Conservation (phyloP, 306 rosid genomes). For the Ochetophila trinervis region DNA sequence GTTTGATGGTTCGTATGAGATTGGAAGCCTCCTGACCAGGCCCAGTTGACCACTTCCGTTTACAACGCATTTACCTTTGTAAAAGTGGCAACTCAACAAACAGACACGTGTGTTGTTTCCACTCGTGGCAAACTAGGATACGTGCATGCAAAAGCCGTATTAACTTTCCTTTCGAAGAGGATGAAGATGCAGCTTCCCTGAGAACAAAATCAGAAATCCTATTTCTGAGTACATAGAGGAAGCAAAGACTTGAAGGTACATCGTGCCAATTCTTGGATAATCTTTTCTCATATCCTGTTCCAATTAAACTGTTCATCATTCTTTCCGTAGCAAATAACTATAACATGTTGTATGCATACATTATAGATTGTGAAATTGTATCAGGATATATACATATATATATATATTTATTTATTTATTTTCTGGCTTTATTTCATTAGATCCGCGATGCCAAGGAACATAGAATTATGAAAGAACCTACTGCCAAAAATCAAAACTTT, state of each 20-base stretch:
- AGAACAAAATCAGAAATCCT: background rate
- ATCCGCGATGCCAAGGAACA: background rate
- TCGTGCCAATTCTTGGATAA: background rate
- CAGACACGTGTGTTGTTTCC: constrained; percentile 18
- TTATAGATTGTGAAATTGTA: background rate
- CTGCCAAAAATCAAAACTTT: background rate
- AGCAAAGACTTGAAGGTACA: constrained; percentile 31
- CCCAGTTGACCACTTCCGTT: background rate
- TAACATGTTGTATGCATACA: too few relatives aligned
- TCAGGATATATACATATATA: background rate
- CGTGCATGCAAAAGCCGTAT: constrained; percentile 22
- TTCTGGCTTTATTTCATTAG: background rate
- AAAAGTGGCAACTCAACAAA: constrained; percentile 25
- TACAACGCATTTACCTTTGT: background rate
- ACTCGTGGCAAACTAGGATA: constrained; percentile 42
- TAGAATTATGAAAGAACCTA: background rate
- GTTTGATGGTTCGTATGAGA: too few relatives aligned
- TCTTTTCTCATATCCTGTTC: constrained; percentile 7
- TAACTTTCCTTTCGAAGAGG: constrained; percentile 19
- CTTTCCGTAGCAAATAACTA: background rate
- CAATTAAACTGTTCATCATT: too few relatives aligned
- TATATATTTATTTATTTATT: constrained; percentile 3
- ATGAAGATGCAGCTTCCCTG: constrained; percentile 12
- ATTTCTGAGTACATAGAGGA: constrained; percentile 30
- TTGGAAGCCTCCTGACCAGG: background rate